Conservation (phyloP, 2,329 filamentous ascomycete genomes). For the Penicillium sp. region DNA sequence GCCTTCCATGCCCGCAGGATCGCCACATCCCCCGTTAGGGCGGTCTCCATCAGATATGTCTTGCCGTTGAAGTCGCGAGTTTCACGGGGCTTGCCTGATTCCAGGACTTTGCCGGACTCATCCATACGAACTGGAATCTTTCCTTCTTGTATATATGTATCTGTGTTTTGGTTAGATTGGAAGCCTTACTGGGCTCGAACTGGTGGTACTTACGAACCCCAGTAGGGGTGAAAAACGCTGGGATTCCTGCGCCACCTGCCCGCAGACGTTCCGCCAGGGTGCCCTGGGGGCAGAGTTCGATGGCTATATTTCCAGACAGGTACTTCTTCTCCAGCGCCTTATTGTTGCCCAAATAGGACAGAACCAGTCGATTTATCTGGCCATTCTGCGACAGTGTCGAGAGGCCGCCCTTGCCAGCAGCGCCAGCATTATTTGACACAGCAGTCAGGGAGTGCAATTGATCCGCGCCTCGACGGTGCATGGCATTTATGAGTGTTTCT, state of each 20-base stretch:
- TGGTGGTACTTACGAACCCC: slow-evolving; percentile 61
- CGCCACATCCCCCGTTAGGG: slow-evolving; percentile 75
- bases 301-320: slow-evolving; percentile 71
- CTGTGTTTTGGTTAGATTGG: slow-evolving; percentile 19
- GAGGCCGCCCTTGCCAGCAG: slow-evolving; percentile 69
- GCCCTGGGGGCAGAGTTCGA: slow-evolving; percentile 78
- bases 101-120: slow-evolving; percentile 78
- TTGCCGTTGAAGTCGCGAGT: slow-evolving; percentile 74
- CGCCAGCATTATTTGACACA: slow-evolving; percentile 80
- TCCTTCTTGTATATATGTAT: slow-evolving; percentile 44
- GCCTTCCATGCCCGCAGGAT: slow-evolving; percentile 78
- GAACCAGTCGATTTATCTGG: slow-evolving; percentile 72
- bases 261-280: slow-evolving; percentile 58
- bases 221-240: slow-evolving; percentile 80
- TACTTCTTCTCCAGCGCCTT: slow-evolving; percentile 77
- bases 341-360: slow-evolving; percentile 78
- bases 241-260: slow-evolving; percentile 75
- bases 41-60: slow-evolving; percentile 76
- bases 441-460: slow-evolving; percentile 66
- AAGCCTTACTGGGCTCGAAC: too few species aligned
- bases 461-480: slow-evolving; percentile 64
- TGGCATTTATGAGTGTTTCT: slow-evolving; percentile 73
- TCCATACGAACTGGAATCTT: slow-evolving; percentile 72
- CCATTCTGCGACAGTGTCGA: slow-evolving; percentile 70
- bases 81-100: slow-evolving; percentile 69